Conservation (phyloP, 257 asterid genomes). For the Parsonsia alboflavescens region DNA sequence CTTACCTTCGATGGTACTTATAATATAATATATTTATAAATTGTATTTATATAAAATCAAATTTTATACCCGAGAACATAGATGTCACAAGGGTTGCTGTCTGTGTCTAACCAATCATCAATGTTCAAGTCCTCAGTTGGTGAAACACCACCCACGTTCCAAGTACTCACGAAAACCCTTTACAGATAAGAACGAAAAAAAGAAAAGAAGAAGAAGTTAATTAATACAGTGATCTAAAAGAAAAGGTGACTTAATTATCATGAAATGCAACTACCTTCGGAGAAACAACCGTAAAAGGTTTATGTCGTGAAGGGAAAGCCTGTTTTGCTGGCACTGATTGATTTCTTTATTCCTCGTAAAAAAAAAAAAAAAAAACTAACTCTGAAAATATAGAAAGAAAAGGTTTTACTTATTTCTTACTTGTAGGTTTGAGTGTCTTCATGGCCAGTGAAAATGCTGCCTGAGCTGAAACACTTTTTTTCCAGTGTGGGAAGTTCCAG, state of each 20-base stretch:
- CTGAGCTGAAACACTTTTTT: conserved; percentile 22
- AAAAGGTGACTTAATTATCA: neutral
- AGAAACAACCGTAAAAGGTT: too few species aligned
- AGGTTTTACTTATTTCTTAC: conserved; percentile 11
- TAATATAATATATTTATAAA: neutral
- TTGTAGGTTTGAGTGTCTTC: conserved; percentile 29
- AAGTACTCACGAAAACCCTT: conserved; percentile 44
- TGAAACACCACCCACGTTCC: conserved; percentile 45
- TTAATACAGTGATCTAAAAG: neutral
- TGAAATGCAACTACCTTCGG: neutral
- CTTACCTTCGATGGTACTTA: too few species aligned
- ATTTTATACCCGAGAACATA: conserved; percentile 34
- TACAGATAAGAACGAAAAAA: neutral
- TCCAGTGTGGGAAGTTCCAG: conserved; percentile 24
- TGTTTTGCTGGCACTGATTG: too few species aligned
- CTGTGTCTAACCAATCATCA: conserved; percentile 32
- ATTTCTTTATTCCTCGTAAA: too few species aligned
- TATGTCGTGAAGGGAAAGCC: too few species aligned
- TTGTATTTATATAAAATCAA: neutral
- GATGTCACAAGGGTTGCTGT: conserved; percentile 28
- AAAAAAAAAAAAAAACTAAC: neutral
- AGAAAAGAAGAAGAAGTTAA: too few species aligned
- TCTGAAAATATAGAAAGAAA: neutral
- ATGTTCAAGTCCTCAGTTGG: conserved; percentile 33
- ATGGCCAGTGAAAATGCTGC: conserved; percentile 9